A percentile compares a stretch with the other conserved stretches of the same genome.
These are phyloP conservation scores for Uncinocarpus reesii DNA, from an alignment of 2,329 filamentous ascomycete genomes.

Conservation along the genomic window DNA sequence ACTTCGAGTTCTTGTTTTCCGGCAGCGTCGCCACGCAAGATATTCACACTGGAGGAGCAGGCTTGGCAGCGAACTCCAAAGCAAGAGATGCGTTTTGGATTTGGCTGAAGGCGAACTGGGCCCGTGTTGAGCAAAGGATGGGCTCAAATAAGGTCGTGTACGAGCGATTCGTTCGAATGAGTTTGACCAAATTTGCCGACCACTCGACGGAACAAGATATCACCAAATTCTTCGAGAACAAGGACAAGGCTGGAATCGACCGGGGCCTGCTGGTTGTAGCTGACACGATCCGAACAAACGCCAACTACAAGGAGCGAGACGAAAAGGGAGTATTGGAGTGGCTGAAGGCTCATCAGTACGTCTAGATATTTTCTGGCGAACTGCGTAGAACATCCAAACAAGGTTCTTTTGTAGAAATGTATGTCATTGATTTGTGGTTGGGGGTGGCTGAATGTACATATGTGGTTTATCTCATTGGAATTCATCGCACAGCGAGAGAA, in stretches of 20 bases:
- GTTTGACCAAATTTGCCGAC: constrained; percentile 69
- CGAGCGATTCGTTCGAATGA: constrained; percentile 74
- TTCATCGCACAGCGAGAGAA: too few species aligned
- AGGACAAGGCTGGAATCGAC: constrained; percentile 78
- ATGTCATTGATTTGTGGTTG: neutral
- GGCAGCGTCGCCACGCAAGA: constrained; percentile 78
- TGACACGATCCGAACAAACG: constrained; percentile 75
- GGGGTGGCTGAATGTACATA: too few species aligned
- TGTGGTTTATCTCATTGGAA: too few species aligned
- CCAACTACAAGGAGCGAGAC: constrained; percentile 72
- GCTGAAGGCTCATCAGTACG: constrained; percentile 56
- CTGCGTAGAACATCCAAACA: neutral
- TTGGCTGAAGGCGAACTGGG: constrained; percentile 78
- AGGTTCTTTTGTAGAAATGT: neutral
- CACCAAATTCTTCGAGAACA: constrained; percentile 69
- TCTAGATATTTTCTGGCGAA: constrained; percentile 23
- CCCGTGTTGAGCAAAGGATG: constrained; percentile 58
- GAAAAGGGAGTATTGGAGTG: constrained; percentile 63
- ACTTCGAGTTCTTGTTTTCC: constrained; percentile 67
- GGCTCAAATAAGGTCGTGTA: constrained; percentile 74
- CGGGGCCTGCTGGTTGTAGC: constrained; percentile 74
- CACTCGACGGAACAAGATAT: constrained; percentile 63
- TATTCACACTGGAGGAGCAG: constrained; percentile 68
- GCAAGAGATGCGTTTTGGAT: constrained; percentile 71
- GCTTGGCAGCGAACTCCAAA: constrained; percentile 61